phyloP scores from a whole-genome alignment of 2,329 filamentous ascomycete genomes.

The Arthrobotrys musiformis region DNA sequence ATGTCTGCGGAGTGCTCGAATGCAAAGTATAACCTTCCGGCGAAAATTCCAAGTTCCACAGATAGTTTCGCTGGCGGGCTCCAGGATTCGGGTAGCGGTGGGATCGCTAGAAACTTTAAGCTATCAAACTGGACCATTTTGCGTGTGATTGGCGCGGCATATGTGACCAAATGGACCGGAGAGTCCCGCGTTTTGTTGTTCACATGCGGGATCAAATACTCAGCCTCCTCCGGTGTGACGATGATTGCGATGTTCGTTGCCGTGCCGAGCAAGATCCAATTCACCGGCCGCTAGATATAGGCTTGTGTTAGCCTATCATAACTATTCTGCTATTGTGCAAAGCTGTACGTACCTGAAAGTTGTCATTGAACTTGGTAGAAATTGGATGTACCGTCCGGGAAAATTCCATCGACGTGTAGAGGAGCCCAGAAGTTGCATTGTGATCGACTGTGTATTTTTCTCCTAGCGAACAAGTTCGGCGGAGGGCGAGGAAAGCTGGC shows the following conservation, averaged over 20 bases:
- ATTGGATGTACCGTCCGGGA: constrained; percentile 64
- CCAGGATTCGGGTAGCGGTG: constrained; percentile 64
- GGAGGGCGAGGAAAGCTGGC: constrained; percentile 62
- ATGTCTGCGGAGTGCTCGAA: constrained; percentile 65
- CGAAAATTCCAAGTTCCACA: constrained; percentile 71
- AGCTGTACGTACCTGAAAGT: constrained; percentile 62
- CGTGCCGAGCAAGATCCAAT: constrained; percentile 72
- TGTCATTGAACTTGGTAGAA: constrained; percentile 62
- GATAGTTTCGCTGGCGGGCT: constrained; percentile 67
- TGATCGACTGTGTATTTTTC: constrained; percentile 61
- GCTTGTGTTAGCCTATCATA: background rate
- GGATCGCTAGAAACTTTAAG: constrained; percentile 68
- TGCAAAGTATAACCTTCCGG: constrained; percentile 71
- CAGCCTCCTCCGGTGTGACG: constrained; percentile 73
- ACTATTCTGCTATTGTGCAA: background rate
- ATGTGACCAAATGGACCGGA: constrained; percentile 67
- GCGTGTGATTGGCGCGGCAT: constrained; percentile 71
- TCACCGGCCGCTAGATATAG: constrained; percentile 64
- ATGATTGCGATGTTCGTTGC: constrained; percentile 67
- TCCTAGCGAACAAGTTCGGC: constrained; percentile 35
- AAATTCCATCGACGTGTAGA: constrained; percentile 67
- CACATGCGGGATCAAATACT: constrained; percentile 60
- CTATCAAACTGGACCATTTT: constrained; percentile 71
- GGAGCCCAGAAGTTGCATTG: constrained; percentile 62
- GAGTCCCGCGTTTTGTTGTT: constrained; percentile 6